Evolutionary conservation across 1,284 basidiomycete species (phyloP), one percentile per base, ranked within the genome.

Genomic region (Ganoderma multipileum): DNA sequence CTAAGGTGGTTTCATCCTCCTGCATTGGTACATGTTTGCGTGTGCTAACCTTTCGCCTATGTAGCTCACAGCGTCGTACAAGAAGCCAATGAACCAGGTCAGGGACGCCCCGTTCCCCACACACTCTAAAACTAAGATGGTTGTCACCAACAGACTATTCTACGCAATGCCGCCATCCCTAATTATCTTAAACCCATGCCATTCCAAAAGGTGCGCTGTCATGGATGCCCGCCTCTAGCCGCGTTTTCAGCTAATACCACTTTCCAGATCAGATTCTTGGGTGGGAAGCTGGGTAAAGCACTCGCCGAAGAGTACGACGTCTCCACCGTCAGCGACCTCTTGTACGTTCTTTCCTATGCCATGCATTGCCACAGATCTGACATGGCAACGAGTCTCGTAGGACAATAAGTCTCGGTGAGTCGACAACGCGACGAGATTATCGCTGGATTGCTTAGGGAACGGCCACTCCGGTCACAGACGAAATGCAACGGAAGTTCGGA

Each of bases 271-370:
- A 90, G 98, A 7, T 95, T 95, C 74, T 83, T 99, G 0, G 97
- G 97, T 0, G 97, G 98, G 6, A 99, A 99, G 81, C 88, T 99
- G 0, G 97, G 98, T 1, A 87, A 90, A 61, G 92, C 95, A 0
- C 85, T 99, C 39, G 95, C 95, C 0, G 88, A 91, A 68, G 93
- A 96, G 77, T 99, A 95, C 77, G 92, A 93, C 73, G 95, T 90
- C 8, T 92, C 92, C 14, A 96, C 93, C 1, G 96, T 99, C 0
- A 92, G 91, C 0, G 97, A 99, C 77, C 83, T 98, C 66, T 80
- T 96, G 95, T 95, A 68, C 68, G 87, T 80, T 3, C 38, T 54
- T 62, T 9, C 12, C 60, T 52, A 33, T 39, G 26, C 33, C 28
- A 50, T 36, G 23, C 14, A 8, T 58, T 11, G 20, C 23, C 20